Evolutionary conservation across 345 rosid species (phyloP), one percentile per base, ranked within the genome.

Genomic region (Eucalyptus shirleyi): DNA sequence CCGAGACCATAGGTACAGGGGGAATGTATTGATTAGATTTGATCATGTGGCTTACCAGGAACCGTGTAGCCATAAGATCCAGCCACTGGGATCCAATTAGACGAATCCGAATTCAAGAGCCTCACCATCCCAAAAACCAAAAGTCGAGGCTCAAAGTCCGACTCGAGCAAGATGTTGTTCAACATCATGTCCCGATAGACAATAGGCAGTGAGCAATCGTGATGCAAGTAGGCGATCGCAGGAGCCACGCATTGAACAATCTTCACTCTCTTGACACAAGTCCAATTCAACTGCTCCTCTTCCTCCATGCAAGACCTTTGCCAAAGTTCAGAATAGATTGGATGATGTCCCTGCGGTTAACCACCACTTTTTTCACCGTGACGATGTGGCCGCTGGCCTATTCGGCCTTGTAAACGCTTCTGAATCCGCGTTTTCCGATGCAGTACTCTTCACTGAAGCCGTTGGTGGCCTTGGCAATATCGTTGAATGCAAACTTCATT

Each of bases 81-180:
- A 3, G 92, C 95, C 87, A 91, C 94, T 4, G 91, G 24, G 42
- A 97, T 94, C 97, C 98, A 96, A 90, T 92, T 95, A 81, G 96
- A 93, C 34, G 94, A 89, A 50, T 50, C 53, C 53, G 0, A 50
- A 50, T 50, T 50, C 53, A 50, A 50, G 85, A 95, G 90, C 62
- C 95, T 93, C 32, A 96, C 97, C 14, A 92, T 95, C 90, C 98
- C 97, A 86, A 96, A 96, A 91, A 95, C 98, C 15, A 96, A 88
- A 50, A 96, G 93, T 3, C 87, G 88, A 4, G 97, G 95, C 92
- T 93, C 96, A 10, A 90, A 93, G 17, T 90, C 96, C 12, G 88
- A 32, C 88, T 94, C 96, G 2, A 96, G 93, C 94, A 96, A 86
- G 18, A 96, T 86, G 82, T 95, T 95, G 87, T 92, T 94, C 91